Base-by-base conservation (phyloP, 345 rosid genomes). In the Conringia planisiliqua region DNA sequence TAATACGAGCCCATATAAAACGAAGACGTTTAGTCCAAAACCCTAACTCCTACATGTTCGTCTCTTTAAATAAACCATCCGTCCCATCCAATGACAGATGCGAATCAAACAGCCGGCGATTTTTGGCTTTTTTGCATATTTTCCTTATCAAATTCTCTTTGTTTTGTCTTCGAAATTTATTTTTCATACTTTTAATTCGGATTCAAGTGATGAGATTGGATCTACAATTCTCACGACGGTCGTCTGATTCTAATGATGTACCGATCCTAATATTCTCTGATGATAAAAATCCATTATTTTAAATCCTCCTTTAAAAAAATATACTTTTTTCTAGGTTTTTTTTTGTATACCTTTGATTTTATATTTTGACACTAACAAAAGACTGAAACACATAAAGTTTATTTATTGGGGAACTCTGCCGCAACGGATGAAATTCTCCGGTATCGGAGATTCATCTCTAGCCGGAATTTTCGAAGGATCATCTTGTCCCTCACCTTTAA, bases 401-500 rank as follows among this genome's bases (percentile, higher is more conserved):
- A n/a, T 26, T 51, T 51, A 61, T 61, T 35, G 2, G 17, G 22
- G 43, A n/a, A 40, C 30, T 74, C 56, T 7, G 73, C 98, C 96
- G 42, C 98, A 88, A 1, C 72, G 74, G 57, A 93, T 76, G 38
- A 86, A 73, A 69, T 91, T 93, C 6, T 72, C 66, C 1, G 94
- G 97, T 3, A 94, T 82, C 0, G 86, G 87, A 30, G 24, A 59
- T 78, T 93, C 96, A 71, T 86, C 72, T 46, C 47, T 67, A 5
- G 65, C 22, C 54, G 79, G 64, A 58, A 43, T 65, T 32, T 22
- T 59, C 12, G 33, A 78, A 46, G 82, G 81, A 60, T 89, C 93
- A 56, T 90, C 77, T 27, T 88, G 81, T 44, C 88, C 96, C 7
- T 87, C 59, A 62, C 90, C 96, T 57, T 83, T 69, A 35, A 93